Conservation (phyloP, 306 rosid species). For the Carpinus viminea region DNA sequence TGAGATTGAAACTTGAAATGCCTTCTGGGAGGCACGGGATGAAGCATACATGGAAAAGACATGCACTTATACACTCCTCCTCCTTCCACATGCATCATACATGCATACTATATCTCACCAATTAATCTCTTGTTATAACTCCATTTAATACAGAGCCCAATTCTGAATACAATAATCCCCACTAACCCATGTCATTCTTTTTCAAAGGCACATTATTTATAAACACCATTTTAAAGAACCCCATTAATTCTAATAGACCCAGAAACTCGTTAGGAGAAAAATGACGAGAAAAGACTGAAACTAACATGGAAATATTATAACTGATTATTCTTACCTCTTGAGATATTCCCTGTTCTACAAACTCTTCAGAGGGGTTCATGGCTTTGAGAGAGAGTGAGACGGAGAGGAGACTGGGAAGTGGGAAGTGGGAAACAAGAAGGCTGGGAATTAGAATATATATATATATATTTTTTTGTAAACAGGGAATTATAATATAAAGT, state of each 20-base stretch:
- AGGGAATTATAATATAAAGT: too few species aligned
- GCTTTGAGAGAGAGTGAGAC: conserved; percentile 21
- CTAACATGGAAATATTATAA: not conserved
- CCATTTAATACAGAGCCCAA: not conserved
- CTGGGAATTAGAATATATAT: conserved; percentile 42
- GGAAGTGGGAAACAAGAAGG: conserved; percentile 25
- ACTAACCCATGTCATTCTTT: not conserved
- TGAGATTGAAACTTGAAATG: not conserved
- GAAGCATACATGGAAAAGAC: not conserved
- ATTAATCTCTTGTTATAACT: not conserved
- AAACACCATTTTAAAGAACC: not conserved
- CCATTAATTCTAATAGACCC: not conserved
- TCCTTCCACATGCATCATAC: not conserved
- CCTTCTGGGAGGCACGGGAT: not conserved
- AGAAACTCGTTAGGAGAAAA: not conserved
- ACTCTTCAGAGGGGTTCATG: conserved; percentile 70
- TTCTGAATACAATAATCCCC: not conserved
- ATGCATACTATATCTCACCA: not conserved
- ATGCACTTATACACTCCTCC: not conserved
- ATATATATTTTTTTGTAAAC: too few species aligned
- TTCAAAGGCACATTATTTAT: not conserved
- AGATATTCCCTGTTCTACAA: conserved; percentile 59
- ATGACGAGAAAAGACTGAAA: not conserved
- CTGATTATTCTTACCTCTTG: conserved; percentile 47
- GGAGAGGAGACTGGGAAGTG: conserved; percentile 16